Evolutionary conservation across 176 grass and related monocot genomes (phyloP), one percentile per base, ranked within the genome.

Genomic region (Zoysia pacifica): DNA sequence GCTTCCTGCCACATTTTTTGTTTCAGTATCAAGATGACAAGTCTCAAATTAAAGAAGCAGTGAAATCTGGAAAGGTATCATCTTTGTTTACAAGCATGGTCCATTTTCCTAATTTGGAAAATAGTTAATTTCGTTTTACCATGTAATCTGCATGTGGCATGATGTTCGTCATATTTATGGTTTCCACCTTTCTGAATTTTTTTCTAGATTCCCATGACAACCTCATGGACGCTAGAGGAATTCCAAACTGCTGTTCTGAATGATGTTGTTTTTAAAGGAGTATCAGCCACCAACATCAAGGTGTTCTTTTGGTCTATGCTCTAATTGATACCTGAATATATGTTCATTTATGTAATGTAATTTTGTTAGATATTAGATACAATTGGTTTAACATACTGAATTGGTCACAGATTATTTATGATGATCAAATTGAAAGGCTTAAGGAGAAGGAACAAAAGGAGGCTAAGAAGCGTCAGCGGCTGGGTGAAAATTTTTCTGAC

Each of bases 401-500:
- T 78, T 74, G n/a, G n/a, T 53, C 82, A 70, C 81, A 99, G 97
- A 90, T 99, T 89, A 81, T 93, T 62, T 99, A 86, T 51, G 90
- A 99, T 65, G 97, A 99, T 77, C 84, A 84, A 78, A 75, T 99
- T 84, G 97, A 95, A 87, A 95, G 90, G 88, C 86, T 91, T 39
- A 87, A 48, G 69, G 96, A 99, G 79, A 99, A 96, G 73, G 97
- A 99, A 76, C 82, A 91, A 67, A 99, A 93, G 82, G 97, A 96
- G 56, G 73, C 86, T 66, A 99, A 93, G 76, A 96, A 93, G 73
- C 90, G 90, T 69, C 97, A 91, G 73, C 84, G 93, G 20, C 82
- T 93, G 83, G 93, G 87, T 76, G 97, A 96, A 79, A 95, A 93
- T 83, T 99, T 99, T 78, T 90, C 86, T 62, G 97, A 99, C 82